Evolutionary conservation across 139 green algal species (phyloP), one percentile per base, ranked within the genome.

Genomic region (Tetraselmis striata): DNA sequence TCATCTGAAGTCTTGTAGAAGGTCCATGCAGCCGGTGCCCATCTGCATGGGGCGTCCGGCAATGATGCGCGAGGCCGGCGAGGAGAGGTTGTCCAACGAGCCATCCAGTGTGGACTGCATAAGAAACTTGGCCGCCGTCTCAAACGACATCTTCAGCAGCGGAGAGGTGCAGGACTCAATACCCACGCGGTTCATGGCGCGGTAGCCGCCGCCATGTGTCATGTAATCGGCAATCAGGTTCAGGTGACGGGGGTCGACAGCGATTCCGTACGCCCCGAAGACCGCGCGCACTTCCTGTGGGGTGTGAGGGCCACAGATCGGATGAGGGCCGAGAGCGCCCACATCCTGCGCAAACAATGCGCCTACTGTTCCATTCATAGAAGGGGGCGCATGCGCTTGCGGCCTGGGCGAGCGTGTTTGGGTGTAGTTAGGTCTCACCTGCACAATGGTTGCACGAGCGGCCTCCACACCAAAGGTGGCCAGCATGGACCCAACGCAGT

Each of bases 251-350:
- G 90, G 83, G 88, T 99, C 95, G 0, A 99, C 97, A 0, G 85
- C 92, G 74, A 99, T 99, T 78, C 97, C 97, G 85, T 99, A 99
- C 1, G 93, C 96, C 5, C 90, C 94, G 84, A 99, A 99, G 74
- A 99, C 97, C 0, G 77, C 31, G 27, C 31, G 29, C 79, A 85
- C 80, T 32, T 81, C 31, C 81, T 85, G 82, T 28, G 75, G 1
- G 31, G 89, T 5, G 45, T 25, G 18, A 67, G 18, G 45, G 45
- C 5, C 2, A 59, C 28, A 26, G 76, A 26, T 26, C 28, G 76
- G 28, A 59, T 79, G 2, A 28, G 76, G 2, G n/a, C n/a, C n/a
- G n/a, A n/a, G n/a, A n/a, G 18, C 58, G 18, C 58, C 58, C 58
- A 74, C 58, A 74, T 74, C 58, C 58, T 23, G 23, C 18, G 23